Evolutionary conservation across 1,284 basidiomycete genomes (phyloP).

Genomic region (Sanghuangporus baumii): DNA sequence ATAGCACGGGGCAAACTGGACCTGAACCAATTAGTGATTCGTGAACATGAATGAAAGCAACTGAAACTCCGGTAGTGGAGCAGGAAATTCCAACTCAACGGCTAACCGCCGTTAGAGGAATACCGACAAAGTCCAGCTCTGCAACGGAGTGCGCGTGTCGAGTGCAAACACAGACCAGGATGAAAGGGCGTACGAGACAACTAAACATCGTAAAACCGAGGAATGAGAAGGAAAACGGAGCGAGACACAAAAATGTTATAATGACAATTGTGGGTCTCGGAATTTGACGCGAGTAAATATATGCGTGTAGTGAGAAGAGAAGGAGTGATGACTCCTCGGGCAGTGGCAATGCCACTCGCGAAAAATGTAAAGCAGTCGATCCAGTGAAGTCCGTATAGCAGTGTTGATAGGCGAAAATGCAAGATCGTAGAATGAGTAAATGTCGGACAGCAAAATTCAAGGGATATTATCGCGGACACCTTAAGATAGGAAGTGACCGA

Average conservation of each 20-base stretch:
- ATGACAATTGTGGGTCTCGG: conserved; percentile 5
- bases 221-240: background rate
- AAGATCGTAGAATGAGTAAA: background rate
- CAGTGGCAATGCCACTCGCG: background rate
- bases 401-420: background rate
- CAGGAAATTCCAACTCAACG: conserved; percentile 3
- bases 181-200: background rate
- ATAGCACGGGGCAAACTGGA: conserved; percentile 6
- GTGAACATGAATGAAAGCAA: background rate
- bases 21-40: conserved; percentile 8
- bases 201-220: background rate
- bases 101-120: background rate
- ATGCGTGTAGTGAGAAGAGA: conserved; percentile 7
- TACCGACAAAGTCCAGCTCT: conserved; percentile 11
- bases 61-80: background rate
- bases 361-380: background rate
- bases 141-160: background rate
- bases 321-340: background rate
- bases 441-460: background rate
- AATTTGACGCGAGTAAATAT: conserved; percentile 12
- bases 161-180: background rate
- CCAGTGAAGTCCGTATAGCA: conserved; percentile 11
- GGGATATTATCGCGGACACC: conserved; percentile 6
- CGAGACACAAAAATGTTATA: background rate
- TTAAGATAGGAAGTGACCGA: conserved; percentile 1